Conservation (phyloP, 1,139 yeast genomes). For the Candida anutae region DNA sequence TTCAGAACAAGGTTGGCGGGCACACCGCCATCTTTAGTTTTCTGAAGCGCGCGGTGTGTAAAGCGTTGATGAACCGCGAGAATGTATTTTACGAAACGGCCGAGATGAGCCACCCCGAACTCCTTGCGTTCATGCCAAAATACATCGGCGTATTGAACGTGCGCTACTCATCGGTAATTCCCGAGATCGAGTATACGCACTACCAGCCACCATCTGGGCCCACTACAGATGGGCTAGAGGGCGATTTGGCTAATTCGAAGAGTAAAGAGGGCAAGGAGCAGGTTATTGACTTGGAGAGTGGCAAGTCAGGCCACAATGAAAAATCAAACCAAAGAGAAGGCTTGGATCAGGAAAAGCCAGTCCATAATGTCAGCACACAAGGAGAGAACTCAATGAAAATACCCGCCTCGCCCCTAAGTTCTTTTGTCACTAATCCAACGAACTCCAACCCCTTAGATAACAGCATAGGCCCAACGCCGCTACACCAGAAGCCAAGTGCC, state of each 20-base stretch:
- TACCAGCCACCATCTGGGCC: constrained; percentile 1
- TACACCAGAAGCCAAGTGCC: background rate
- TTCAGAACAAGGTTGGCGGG: constrained; percentile 92
- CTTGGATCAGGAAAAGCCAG: no score
- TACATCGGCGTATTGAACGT: constrained; percentile 93
- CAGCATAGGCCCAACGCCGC: background rate
- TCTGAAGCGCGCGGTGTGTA: constrained; percentile 90
- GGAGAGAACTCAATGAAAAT: background rate
- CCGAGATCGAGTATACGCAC: constrained; percentile 17
- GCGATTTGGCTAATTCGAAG: background rate
- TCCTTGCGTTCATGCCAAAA: constrained; percentile 80
- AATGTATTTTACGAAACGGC: constrained; percentile 87
- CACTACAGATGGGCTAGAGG: no score
- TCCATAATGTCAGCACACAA: background rate
- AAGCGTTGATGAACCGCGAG: constrained; percentile 84
- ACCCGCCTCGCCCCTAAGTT: background rate
- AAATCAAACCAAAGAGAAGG: background rate
- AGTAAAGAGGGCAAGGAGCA: background rate
- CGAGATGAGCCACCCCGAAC: constrained; percentile 67
- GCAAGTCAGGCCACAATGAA: background rate
- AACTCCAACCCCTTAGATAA: constrained; percentile 1
- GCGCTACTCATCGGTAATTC: constrained; percentile 52
- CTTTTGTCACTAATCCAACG: background rate
- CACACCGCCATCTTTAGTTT: constrained; percentile 95
- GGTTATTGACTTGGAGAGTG: background rate